Evolutionary conservation across 805 yeast species (phyloP).

Genomic region (Cyberlindnera galapagoensis): DNA sequence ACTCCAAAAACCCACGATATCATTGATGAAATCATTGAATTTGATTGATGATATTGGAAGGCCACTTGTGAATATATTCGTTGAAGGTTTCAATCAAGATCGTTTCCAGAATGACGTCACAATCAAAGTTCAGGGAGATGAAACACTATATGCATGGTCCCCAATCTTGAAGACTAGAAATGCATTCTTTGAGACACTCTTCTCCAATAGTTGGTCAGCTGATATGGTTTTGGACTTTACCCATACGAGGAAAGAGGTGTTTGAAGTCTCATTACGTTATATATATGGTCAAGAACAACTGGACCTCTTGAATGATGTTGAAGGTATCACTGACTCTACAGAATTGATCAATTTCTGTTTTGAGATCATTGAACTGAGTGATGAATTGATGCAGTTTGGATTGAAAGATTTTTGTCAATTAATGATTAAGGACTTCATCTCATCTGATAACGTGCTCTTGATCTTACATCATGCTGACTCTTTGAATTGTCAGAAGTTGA

Average conservation of each 20-base stretch:
- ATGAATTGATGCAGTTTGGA: slow-evolving; percentile 53
- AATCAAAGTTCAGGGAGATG: slow-evolving; percentile 42
- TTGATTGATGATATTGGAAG: slow-evolving; percentile 15
- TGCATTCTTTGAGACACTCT: slow-evolving; percentile 54
- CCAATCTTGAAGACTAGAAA: slow-evolving; percentile 49
- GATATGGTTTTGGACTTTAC: slow-evolving; percentile 32
- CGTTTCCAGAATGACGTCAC: slow-evolving; percentile 31
- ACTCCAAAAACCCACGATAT: slow-evolving; percentile 7
- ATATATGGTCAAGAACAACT: slow-evolving; percentile 49
- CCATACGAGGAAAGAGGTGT: slow-evolving; percentile 35
- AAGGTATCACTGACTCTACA: slow-evolving; percentile 23
- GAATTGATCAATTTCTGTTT: slow-evolving; percentile 49
- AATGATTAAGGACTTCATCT: slow-evolving; percentile 48
- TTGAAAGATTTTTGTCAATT: slow-evolving; percentile 58
- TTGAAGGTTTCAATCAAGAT: slow-evolving; percentile 5
- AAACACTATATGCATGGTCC: slow-evolving; percentile 37
- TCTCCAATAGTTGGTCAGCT: slow-evolving; percentile 50
- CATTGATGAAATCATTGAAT: slow-evolving; percentile 8
- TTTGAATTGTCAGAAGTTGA: slow-evolving; percentile 46
- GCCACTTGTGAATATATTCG: slow-evolving; percentile 1
- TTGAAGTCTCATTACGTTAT: slow-evolving; percentile 44
- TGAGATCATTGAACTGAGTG: slow-evolving; percentile 54
- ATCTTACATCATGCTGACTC: slow-evolving; percentile 49
- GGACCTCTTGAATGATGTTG: slow-evolving; percentile 28
- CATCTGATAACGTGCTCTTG: slow-evolving; percentile 51